These are phyloP conservation scores for Coccomyxa sp. DNA, from an alignment of 139 green algal genomes.

Conservation along the genomic window DNA sequence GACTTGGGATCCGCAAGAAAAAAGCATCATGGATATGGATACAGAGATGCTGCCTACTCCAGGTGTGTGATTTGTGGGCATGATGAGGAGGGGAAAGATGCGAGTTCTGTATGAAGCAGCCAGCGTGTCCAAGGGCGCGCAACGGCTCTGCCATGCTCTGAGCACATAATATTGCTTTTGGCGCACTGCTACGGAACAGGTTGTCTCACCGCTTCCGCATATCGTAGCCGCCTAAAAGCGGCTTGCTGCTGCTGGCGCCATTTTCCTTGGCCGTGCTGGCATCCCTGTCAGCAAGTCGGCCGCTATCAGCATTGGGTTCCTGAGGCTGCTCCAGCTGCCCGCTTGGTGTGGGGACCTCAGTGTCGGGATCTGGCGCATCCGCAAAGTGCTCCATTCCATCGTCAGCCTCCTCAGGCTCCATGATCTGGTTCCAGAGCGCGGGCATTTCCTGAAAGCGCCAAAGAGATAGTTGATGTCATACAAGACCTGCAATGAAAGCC, in stretches of 20 bases:
- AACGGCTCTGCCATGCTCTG: too few species aligned
- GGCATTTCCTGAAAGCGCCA: slow-evolving; percentile 22
- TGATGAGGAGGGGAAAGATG: too few species aligned
- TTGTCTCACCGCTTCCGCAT: slow-evolving; percentile 65
- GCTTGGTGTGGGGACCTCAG: neutral
- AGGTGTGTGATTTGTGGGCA: neutral
- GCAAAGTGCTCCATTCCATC: slow-evolving; percentile 62
- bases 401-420: slow-evolving; percentile 71
- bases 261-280: neutral
- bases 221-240: slow-evolving; percentile 62
- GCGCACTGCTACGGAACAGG: too few species aligned
- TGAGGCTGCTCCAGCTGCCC: neutral
- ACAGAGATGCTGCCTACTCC: neutral
- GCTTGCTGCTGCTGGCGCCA: slow-evolving; percentile 31
- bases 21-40: neutral
- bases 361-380: slow-evolving; percentile 33
- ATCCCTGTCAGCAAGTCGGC: too few species aligned
- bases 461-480: too few species aligned
- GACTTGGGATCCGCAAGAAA: neutral
- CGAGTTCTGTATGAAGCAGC: too few species aligned
- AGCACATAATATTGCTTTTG: too few species aligned
- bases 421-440: slow-evolving; percentile 72
- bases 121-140: too few species aligned
- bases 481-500: too few species aligned
- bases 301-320: neutral